These are phyloP conservation scores for Aspergillus carlsbadensis DNA, from an alignment of 495 filamentous ascomycete species.

Conservation along the genomic window DNA sequence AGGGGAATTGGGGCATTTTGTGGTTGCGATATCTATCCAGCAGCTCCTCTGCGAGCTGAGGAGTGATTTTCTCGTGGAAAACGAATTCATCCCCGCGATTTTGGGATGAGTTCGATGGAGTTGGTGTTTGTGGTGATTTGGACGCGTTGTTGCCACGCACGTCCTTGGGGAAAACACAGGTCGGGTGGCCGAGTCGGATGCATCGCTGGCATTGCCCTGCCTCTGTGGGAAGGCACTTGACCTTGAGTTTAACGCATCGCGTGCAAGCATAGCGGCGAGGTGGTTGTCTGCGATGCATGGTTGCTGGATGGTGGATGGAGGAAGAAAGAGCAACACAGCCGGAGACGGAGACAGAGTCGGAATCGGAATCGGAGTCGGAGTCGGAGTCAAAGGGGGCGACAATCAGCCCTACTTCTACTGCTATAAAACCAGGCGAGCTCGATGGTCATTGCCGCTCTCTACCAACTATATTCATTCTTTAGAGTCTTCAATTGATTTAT, in stretches of 20 bases:
- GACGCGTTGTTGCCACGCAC: not conserved
- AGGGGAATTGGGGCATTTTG: not conserved
- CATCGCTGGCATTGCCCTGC: conserved; percentile 4
- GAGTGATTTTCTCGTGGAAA: not conserved
- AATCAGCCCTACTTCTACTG: no score
- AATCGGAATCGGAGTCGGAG: conserved; percentile 5
- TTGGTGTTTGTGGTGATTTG: not conserved
- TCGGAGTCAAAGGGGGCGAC: not conserved
- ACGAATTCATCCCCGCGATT: not conserved
- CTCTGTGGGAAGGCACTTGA: conserved; percentile 1
- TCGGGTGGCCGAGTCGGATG: not conserved
- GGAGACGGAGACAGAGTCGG: not conserved
- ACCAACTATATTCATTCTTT: no score
- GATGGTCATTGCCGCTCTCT: no score
- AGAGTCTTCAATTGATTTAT: no score
- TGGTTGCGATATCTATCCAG: not conserved
- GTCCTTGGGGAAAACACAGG: not conserved
- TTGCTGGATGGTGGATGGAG: not conserved
- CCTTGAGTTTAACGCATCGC: conserved; percentile 7
- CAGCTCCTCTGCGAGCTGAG: not conserved
- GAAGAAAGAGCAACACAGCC: not conserved
- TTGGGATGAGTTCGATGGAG: not conserved
- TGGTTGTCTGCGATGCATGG: not conserved
- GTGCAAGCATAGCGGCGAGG: not conserved
- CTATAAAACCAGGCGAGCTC: no score